phyloP scores from a whole-genome alignment of 2,329 filamentous ascomycete species.

The Chaetothyriales sp. region DNA sequence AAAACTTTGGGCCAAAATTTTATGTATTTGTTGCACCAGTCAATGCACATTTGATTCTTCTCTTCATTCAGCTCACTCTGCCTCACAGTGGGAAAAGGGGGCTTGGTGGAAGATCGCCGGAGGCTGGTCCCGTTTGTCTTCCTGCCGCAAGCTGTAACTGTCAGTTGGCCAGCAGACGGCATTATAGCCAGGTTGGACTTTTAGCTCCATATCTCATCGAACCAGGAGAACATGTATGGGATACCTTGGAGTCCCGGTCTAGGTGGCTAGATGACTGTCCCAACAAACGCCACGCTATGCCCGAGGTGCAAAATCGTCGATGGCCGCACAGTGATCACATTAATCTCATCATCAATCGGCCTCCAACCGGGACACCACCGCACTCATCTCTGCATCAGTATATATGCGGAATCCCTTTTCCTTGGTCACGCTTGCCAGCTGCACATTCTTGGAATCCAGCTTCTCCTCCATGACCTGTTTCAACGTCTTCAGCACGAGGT shows the following conservation, averaged over 20 bases:
- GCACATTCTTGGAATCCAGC: slow-evolving; percentile 95
- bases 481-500: slow-evolving; percentile 86
- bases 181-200: background rate
- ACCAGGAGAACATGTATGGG: background rate
- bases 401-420: slow-evolving; percentile 98
- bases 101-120: too few relatives aligned
- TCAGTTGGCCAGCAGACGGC: background rate
- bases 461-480: slow-evolving; percentile 99
- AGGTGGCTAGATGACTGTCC: background rate
- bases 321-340: background rate
- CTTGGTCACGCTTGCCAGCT: slow-evolving; percentile 93
- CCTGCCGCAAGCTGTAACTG: background rate
- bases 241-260: background rate
- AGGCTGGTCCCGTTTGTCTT: too few relatives aligned
- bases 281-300: background rate
- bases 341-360: slow-evolving; percentile 4
- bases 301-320: background rate
- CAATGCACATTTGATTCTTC: background rate
- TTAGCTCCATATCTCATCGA: background rate
- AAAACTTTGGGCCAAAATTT: background rate
- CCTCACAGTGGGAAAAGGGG: background rate
- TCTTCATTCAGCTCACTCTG: background rate
- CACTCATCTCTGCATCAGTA: slow-evolving; percentile 90
- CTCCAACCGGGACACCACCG: slow-evolving; percentile 60
- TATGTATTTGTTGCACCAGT: background rate